Evolutionary conservation across 805 yeast genomes (phyloP).

Genomic region (Phaffomyces antillensis): DNA sequence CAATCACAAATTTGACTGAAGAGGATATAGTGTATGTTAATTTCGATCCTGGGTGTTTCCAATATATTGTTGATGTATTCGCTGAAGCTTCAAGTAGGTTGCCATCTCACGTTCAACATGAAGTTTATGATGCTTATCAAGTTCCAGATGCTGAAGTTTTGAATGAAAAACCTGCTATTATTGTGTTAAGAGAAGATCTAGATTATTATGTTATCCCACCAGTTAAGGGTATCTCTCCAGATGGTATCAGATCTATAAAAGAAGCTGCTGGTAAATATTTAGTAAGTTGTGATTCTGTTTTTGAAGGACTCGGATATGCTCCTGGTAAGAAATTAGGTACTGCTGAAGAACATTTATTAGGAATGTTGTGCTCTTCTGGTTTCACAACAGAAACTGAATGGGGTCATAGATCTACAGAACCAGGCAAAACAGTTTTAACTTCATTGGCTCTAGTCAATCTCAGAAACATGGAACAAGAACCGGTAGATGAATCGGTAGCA

Average conservation of each 20-base stretch:
- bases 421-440: constrained; percentile 78
- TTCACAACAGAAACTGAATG: constrained; percentile 59
- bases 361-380: constrained; percentile 91
- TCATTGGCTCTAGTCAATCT: constrained; percentile 71
- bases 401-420: constrained; percentile 89
- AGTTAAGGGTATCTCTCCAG: constrained; percentile 42
- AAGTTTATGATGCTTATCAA: constrained; percentile 27
- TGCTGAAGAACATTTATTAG: constrained; percentile 91
- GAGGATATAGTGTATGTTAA: constrained; percentile 76
- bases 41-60: constrained; percentile 81
- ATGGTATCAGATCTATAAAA: constrained; percentile 63
- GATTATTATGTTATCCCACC: constrained; percentile 92
- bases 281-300: constrained; percentile 50
- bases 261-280: constrained; percentile 64
- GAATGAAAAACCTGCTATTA: constrained; percentile 78
- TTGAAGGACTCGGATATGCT: constrained; percentile 70
- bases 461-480: constrained; percentile 26
- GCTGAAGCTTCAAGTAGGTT: constrained; percentile 61
- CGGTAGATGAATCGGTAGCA: not conserved
- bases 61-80: constrained; percentile 71
- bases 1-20: constrained; percentile 72
- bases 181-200: constrained; percentile 87
- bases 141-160: constrained; percentile 58
- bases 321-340: constrained; percentile 57
- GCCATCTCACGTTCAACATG: constrained; percentile 32